Evolutionary conservation across 768 basidiomycete species (phyloP).

Genomic region (Tylopilus intermedius): DNA sequence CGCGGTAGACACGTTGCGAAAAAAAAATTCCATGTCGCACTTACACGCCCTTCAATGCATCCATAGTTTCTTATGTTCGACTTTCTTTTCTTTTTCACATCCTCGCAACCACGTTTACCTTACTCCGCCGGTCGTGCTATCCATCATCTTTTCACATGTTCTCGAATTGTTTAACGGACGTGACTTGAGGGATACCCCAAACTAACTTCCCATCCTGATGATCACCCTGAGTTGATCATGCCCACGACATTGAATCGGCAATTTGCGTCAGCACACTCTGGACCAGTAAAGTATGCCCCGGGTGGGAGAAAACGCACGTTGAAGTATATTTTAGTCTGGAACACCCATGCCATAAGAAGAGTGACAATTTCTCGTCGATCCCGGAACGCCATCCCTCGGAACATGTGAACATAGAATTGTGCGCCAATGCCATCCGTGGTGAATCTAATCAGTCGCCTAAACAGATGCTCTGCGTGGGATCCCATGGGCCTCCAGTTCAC

Average conservation of each 20-base stretch:
- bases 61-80: neutral
- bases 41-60: neutral
- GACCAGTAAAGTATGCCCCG: too few species aligned
- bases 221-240: neutral
- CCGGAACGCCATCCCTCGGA: neutral
- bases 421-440: neutral
- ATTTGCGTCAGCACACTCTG: neutral
- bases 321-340: neutral
- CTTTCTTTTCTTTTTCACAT: neutral
- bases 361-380: neutral
- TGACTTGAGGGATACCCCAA: constrained; percentile 6
- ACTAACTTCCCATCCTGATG: neutral
- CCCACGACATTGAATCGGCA: neutral
- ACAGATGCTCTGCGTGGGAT: neutral
- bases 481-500: neutral
- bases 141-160: constrained; percentile 5
- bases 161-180: constrained; percentile 14
- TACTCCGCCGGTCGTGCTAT: neutral
- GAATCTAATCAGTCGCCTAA: neutral
- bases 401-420: neutral
- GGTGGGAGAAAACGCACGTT: neutral
- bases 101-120: constrained; percentile 1
- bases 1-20: constrained; percentile 18
- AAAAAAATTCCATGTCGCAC: neutral
- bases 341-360: neutral